Evolutionary conservation across 495 filamentous ascomycete species (phyloP), one percentile per base, ranked within the genome.

Genomic region (Aspergillus ostianus): DNA sequence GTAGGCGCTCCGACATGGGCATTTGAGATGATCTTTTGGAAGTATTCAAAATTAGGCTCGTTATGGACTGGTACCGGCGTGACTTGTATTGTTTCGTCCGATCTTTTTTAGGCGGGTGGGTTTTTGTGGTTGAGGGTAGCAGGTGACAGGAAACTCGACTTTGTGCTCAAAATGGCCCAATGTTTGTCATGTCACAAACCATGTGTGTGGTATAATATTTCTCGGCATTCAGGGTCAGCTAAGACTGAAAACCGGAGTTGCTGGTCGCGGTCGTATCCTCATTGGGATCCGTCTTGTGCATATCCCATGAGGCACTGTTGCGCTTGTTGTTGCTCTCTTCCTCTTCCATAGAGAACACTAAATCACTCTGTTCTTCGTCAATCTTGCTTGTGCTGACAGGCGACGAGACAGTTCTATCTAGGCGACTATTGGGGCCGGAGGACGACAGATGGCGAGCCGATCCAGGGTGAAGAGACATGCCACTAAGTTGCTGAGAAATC

Each of bases 341-440:
- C 56, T 90, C 89, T 64, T 91, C 89, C 88, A 92, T 91, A 36
- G 81, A 85, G 60, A 93, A 93, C n/a, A 92, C 88, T 52, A 90
- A 81, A 26, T 90, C 85, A 19, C 82, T 76, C 55, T 89, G 73
- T 52, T 79, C 85, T 64, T 92, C 89, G 51, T 90, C 89, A 64
- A 92, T 91, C 32, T 85, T 87, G 51, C 82, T 88, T 1, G 85
- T 87, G 36, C 63, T 75, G 49, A 76, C 72, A 3, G 75, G 73
- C 9, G 80, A 79, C 5, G 81, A 78, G 18, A 80, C 62, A 20
- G 75, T 77, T 29, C 80, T 73, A 51, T 78, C 77, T 21, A 75
- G 62, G 50, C 76, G 74, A 32, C 61, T 70, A n/a, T 59, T 68
- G 10, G 73, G 67, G 8, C 65, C 70, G 0, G 61, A 55, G 5